Evolutionary conservation across 768 basidiomycete genomes (phyloP), one percentile per base, ranked within the genome.

Genomic region (Sporobolomyces pararoseus): DNA sequence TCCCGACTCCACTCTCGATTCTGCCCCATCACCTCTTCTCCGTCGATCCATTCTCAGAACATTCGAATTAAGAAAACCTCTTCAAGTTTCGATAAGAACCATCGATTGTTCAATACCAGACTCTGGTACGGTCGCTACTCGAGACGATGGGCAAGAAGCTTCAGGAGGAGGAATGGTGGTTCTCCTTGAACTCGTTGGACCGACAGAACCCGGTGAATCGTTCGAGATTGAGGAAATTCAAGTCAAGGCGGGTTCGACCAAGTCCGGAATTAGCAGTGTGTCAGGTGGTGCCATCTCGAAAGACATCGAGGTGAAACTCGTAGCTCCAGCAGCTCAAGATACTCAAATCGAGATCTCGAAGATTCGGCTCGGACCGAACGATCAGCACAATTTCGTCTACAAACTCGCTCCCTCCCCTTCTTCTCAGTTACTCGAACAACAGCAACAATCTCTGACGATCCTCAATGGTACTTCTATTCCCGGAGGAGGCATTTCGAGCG

Each of bases 381-480:
- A 59, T 12, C 71, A 72, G 52, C 51, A 53, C 52, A 68, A 64
- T 63, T 53, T 64, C 31, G 47, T 72, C 23, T 72, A 68, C 55
- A 63, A 62, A 12, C 42, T 72, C 5, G 23, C 44, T 31, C 66
- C 3, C 17, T 37, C 57, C 21, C 52, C 31, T 31, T 42, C 7
- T 25, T 37, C 23, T 44, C 61, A 23, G 44, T 16, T 14, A 27
- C 23, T 14, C 39, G 31, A n/a, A 1, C 23, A 21, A 7, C 46
- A n/a, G 17, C 25, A 13, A 12, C 21, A 9, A 7, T 5, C 13
- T 9, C 42, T 4, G 12, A 3, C 19, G 12, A 12, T 31, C 27
- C 1, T 25, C 10, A n/a, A n/a, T n/a, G n/a, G n/a, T n/a, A n/a
- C n/a, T n/a, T 0, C 25, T 25, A 12, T 23, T 19, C 3, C 52